Percentiles rank a stretch among this genome's conserved stretches.
Conservation (phyloP, 495 filamentous ascomycete genomes). For the Friedmanniomyces simplex region DNA sequence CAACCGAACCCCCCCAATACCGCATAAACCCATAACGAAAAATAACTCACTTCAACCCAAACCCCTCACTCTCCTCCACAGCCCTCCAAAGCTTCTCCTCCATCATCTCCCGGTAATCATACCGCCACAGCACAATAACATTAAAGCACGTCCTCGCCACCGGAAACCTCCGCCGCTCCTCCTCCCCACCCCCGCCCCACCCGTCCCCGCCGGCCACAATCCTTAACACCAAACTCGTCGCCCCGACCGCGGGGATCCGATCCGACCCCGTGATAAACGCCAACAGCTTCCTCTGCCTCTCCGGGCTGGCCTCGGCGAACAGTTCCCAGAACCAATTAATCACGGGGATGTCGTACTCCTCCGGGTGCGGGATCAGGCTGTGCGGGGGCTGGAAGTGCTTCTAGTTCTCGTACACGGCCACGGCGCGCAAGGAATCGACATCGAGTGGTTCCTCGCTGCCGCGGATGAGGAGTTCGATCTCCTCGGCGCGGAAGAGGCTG, state of each 20-base stretch:
- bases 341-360: constrained; percentile 48
- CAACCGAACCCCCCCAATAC: background rate
- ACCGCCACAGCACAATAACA: constrained; percentile 65
- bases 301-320: constrained; percentile 54
- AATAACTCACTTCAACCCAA: constrained; percentile 80
- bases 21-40: background rate
- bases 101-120: constrained; percentile 51
- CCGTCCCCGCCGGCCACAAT: constrained; percentile 41
- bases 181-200: constrained; percentile 27
- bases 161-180: constrained; percentile 69
- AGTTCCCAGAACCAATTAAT: constrained; percentile 85
- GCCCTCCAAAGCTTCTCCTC: constrained; percentile 73
- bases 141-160: constrained; percentile 91
- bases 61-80: constrained; percentile 83
- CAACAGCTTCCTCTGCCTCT: constrained; percentile 65
- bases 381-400: constrained; percentile 18
- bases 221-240: constrained; percentile 67
- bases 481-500: constrained; percentile 84
- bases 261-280: constrained; percentile 92
- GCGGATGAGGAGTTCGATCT: constrained; percentile 81
- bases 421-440: constrained; percentile 61
- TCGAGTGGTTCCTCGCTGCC: constrained; percentile 83
- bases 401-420: constrained; percentile 81
- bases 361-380: constrained; percentile 26
- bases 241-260: constrained; percentile 83